A percentile compares a stretch with the other conserved stretches of the same genome.
These are phyloP conservation scores for Calonectria naviculata DNA, from an alignment of 2,329 filamentous ascomycete species.

Conservation along the genomic window DNA sequence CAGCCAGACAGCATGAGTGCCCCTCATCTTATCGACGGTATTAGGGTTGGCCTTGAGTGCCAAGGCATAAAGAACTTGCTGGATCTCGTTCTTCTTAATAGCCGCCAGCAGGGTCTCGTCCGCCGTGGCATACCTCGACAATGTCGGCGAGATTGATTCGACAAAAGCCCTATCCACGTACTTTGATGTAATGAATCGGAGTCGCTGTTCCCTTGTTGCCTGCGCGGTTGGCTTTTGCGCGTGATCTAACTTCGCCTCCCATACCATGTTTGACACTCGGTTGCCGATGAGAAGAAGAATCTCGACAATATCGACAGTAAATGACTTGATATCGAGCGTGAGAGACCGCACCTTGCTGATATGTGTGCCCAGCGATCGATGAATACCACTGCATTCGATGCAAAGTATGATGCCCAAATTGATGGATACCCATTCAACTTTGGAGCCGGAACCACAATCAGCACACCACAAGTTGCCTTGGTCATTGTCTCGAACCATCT, in stretches of 20 bases:
- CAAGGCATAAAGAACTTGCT: conserved; percentile 90
- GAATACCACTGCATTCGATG: conserved; percentile 98
- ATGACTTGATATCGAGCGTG: conserved; percentile 94
- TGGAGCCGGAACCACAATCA: conserved; percentile 90
- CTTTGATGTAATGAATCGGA: conserved; percentile 96
- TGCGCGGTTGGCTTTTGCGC: conserved; percentile 78
- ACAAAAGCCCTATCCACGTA: conserved; percentile 89
- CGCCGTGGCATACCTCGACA: conserved; percentile 80
- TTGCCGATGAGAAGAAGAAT: conserved; percentile 92
- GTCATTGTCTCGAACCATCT: conserved; percentile 88
- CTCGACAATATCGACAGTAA: conserved; percentile 97
- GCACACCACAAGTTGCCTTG: conserved; percentile 95
- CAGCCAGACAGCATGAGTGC: conserved; percentile 89
- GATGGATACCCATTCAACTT: conserved; percentile 99
- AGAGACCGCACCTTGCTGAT: conserved; percentile 97
- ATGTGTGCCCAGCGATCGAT: conserved; percentile 94
- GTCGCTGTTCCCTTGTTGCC: conserved; percentile 87
- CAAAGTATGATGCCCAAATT: conserved; percentile 96
- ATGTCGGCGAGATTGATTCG: conserved; percentile 78
- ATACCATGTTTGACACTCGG: conserved; percentile 94
- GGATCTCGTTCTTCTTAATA: conserved; percentile 96
- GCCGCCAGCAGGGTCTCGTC: conserved; percentile 92
- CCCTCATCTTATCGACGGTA: conserved; percentile 83
- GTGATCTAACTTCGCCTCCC: conserved; percentile 87
- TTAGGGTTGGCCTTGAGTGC: conserved; percentile 91